phyloP scores from a whole-genome alignment of 176 grass and related monocot genomes.

The Aechmea fasciata region DNA sequence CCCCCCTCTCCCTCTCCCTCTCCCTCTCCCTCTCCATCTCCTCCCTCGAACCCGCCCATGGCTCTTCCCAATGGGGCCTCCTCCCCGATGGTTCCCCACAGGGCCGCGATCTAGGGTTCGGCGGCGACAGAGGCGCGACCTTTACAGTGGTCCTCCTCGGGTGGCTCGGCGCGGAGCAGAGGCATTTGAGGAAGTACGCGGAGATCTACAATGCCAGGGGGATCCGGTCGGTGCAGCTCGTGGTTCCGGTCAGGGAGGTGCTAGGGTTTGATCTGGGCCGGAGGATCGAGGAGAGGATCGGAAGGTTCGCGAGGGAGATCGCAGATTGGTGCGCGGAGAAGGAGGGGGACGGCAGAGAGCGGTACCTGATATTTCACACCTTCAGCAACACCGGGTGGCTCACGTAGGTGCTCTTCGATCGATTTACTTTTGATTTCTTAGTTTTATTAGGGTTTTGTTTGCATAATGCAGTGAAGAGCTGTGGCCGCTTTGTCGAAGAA shows the following conservation, averaged over 20 bases:
- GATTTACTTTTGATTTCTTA: not conserved
- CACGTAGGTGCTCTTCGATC: conserved; percentile 33
- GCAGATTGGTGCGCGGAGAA: conserved; percentile 69
- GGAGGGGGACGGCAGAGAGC: conserved; percentile 36
- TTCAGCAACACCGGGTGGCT: conserved; percentile 99
- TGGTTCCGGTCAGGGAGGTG: conserved; percentile 56
- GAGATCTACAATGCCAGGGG: conserved; percentile 71
- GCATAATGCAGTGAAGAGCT: not conserved
- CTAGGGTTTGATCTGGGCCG: conserved; percentile 68
- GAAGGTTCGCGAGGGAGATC: conserved; percentile 48
- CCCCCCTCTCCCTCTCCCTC: conserved; percentile 16
- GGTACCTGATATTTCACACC: conserved; percentile 80
- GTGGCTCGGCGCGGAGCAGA: conserved; percentile 84
- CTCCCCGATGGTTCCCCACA: not conserved
- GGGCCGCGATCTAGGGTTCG: not conserved
- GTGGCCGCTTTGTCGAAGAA: too few species aligned
- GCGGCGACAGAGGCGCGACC: conserved; percentile 28
- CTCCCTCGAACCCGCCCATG: conserved; percentile 21
- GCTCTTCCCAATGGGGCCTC: conserved; percentile 58
- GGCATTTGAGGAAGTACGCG: conserved; percentile 77
- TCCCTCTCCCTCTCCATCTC: conserved; percentile 9
- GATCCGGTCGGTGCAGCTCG: conserved; percentile 60
- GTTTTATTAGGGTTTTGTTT: not conserved
- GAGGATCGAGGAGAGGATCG: conserved; percentile 59
- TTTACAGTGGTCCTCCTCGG: conserved; percentile 78